Evolutionary conservation across 2,329 filamentous ascomycete genomes (phyloP), one percentile per base, ranked within the genome.

Genomic region (Arthroderma sp.): DNA sequence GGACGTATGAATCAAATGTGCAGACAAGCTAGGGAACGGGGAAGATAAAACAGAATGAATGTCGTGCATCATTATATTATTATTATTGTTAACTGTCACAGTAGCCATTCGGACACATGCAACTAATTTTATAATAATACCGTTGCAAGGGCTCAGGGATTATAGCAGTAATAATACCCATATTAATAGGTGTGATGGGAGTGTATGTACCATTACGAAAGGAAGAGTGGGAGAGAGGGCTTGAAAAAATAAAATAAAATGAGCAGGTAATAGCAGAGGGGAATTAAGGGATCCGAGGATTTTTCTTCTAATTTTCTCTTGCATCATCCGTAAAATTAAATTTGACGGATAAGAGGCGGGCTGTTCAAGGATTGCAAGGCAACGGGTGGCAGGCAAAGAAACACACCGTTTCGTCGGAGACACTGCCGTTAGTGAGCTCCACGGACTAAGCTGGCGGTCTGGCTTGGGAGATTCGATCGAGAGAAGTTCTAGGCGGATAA

Each of bases 51-150:
- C 33, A 43, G 40, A 38, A 38, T 39, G 36, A 39, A 15, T 44
- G 36, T 33, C 44, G 47, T 46, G 47, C 40, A 44, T 46, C 42
- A 41, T 42, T 42, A 41, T 46, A 44, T 38, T 49, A 46, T 49
- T 49, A 49, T 49, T 49, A 49, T 49, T 44, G 32, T 49, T 32
- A 29, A 43, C 37, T 42, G 41, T 38, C 43, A 45, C 40, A 36
- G 47, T 29, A 37, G 33, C 27, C 41, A 36, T 43, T 34, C 28
- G 41, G 41, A 43, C 41, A 27, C 41, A 34, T 43, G 41, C 30
- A 30, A 43, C 34, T 36, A 28, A 29, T 42, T 33, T 42, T 15
- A 33, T 42, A 43, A 37, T 43, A 43, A 30, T 33, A 36, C 15
- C 41, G 37, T 34, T 33, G 6, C n/a, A 30, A 42, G 40, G 34